Conservation (phyloP, 2,329 filamentous ascomycete genomes). For the Bipolaris sorokiniana region DNA sequence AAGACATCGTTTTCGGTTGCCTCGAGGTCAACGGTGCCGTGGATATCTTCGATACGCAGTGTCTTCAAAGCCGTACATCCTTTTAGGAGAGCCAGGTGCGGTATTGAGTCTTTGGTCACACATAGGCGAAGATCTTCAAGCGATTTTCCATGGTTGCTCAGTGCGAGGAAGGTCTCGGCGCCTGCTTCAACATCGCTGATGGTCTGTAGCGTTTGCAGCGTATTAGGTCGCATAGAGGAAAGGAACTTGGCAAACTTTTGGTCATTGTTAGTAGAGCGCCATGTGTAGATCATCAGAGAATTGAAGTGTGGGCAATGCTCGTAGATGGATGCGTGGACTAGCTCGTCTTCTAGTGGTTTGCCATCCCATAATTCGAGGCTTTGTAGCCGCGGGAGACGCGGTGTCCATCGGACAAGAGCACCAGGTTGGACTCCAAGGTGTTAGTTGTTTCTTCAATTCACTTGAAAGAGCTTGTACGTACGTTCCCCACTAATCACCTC, state of each 20-base stretch:
- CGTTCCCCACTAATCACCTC: constrained; percentile 64
- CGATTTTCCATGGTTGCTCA: constrained; percentile 61
- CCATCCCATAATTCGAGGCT: constrained; percentile 68
- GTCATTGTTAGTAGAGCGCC: constrained; percentile 60
- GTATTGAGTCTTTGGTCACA: constrained; percentile 57
- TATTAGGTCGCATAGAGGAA: constrained; percentile 61
- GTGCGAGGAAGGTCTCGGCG: constrained; percentile 59
- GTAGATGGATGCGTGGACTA: constrained; percentile 60
- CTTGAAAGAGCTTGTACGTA: constrained; percentile 31
- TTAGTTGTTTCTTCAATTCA: constrained; percentile 13
- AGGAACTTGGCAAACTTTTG: constrained; percentile 65
- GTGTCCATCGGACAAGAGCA: constrained; percentile 64
- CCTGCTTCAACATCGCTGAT: constrained; percentile 63
- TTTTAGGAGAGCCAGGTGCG: constrained; percentile 57
- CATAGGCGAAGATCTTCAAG: constrained; percentile 61
- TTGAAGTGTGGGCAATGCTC: constrained; percentile 66
- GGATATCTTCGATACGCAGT: constrained; percentile 57
- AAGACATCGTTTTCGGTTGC: constrained; percentile 60
- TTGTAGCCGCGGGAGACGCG: constrained; percentile 63
- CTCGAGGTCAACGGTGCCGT: constrained; percentile 56
- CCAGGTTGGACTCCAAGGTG: constrained; percentile 54
- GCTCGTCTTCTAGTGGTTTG: constrained; percentile 61
- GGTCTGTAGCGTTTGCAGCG: constrained; percentile 64
- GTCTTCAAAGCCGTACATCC: constrained; percentile 57
- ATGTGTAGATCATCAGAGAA: constrained; percentile 64